A percentile compares a stretch with the other conserved stretches of the same genome.
Conservation (phyloP, 2,329 filamentous ascomycete genomes). For the Zymoseptoria passerinii region DNA sequence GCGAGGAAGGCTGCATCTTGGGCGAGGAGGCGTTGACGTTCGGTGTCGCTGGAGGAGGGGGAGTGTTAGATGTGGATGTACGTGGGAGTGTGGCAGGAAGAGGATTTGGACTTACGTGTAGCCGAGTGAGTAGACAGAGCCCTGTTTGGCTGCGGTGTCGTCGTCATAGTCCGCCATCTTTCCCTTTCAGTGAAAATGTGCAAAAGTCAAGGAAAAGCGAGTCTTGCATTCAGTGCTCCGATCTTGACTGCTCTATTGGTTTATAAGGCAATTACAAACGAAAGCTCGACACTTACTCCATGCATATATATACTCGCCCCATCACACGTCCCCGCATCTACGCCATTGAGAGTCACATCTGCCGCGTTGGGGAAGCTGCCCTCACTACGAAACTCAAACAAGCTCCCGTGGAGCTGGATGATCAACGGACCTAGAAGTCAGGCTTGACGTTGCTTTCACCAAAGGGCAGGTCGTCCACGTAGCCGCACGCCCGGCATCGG, state of each 20-base stretch:
- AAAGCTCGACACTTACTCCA: background rate
- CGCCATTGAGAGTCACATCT: background rate
- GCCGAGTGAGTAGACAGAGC: background rate
- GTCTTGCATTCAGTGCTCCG: too few species aligned
- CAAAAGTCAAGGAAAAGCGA: too few species aligned
- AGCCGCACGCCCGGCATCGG: too few species aligned
- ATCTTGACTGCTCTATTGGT: too few species aligned
- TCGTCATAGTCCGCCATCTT: background rate
- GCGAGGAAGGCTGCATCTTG: constrained; percentile 7
- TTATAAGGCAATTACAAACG: too few species aligned
- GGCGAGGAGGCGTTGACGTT: constrained; percentile 3
- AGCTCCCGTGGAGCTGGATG: background rate
- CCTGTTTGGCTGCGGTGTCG: background rate
- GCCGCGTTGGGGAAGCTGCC: too few species aligned
- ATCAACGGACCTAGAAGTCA: background rate
- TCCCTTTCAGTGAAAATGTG: too few species aligned
- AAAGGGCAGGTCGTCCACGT: too few species aligned
- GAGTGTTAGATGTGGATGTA: background rate
- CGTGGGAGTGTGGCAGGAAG: background rate
- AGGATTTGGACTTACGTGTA: background rate
- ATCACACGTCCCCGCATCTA: background rate
- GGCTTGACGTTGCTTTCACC: too few species aligned
- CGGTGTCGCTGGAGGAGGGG: constrained; percentile 1
- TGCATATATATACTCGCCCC: background rate
- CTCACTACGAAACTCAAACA: background rate